Evolutionary conservation across 495 filamentous ascomycete species (phyloP).

Genomic region (Penicillium arizonense): DNA sequence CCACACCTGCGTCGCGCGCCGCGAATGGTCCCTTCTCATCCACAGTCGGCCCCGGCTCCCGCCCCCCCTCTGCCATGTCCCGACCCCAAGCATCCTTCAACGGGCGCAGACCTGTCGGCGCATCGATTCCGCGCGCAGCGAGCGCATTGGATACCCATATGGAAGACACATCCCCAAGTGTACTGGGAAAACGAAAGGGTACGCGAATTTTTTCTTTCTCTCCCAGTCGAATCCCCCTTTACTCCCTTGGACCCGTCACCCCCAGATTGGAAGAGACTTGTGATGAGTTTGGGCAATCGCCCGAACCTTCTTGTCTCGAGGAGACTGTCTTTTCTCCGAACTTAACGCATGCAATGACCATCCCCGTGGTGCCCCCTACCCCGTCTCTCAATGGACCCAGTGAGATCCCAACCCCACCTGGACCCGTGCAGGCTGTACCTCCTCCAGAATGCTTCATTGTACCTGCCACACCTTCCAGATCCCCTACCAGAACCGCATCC

Average conservation of each 20-base stretch:
- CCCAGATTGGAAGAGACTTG: background rate
- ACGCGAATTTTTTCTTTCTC: conserved; percentile 43
- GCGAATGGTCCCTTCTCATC: conserved; percentile 51
- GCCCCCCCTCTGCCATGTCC: conserved; percentile 44
- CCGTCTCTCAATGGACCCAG: background rate
- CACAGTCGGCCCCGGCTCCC: conserved; percentile 53
- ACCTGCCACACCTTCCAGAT: conserved; percentile 5
- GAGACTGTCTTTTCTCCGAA: background rate
- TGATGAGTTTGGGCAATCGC: background rate
- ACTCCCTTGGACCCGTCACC: conserved; percentile 18
- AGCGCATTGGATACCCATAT: conserved; percentile 59
- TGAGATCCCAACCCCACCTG: background rate
- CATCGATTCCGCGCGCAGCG: conserved; percentile 52
- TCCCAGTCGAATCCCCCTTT: conserved; percentile 19
- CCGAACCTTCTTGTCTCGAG: background rate
- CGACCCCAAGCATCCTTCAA: conserved; percentile 49
- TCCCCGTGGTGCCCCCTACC: background rate
- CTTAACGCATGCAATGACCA: background rate
- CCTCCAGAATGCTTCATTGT: background rate
- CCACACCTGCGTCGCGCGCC: conserved; percentile 50
- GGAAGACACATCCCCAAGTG: conserved; percentile 40
- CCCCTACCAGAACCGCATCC: background rate
- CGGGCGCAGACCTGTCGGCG: conserved; percentile 40
- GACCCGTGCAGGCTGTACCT: background rate
- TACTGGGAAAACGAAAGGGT: conserved; percentile 68